Percentiles rank a stretch among this genome's conserved stretches.
These are phyloP conservation scores for Dactylonectria estremocensis DNA, from an alignment of 2,329 filamentous ascomycete species.

Conservation along the genomic window DNA sequence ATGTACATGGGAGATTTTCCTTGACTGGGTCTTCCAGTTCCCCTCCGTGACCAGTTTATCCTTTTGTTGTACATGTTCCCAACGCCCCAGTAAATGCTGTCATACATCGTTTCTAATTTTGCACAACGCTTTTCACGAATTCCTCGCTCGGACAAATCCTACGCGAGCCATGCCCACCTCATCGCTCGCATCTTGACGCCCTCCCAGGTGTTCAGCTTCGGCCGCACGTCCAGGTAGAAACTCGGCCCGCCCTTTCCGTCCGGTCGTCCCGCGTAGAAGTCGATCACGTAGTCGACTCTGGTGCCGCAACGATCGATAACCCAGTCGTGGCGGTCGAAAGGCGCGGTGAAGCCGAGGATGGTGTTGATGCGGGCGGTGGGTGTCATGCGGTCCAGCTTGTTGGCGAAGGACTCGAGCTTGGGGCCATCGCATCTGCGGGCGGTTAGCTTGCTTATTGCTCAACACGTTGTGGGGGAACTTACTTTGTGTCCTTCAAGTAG, in stretches of 20 bases:
- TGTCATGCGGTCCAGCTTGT: conserved; percentile 78
- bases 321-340: conserved; percentile 98
- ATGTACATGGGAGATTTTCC: conserved; percentile 43
- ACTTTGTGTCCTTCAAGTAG: conserved; percentile 71
- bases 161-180: conserved; percentile 66
- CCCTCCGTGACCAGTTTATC: conserved; percentile 25
- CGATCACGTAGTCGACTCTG: conserved; percentile 94
- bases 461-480: conserved; percentile 42
- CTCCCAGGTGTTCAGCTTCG: conserved; percentile 78
- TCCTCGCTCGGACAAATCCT: background rate
- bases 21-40: conserved; percentile 23
- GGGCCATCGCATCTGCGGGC: conserved; percentile 76
- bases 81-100: conserved; percentile 43
- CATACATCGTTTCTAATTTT: conserved; percentile 42
- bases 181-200: conserved; percentile 76
- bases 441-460: conserved; percentile 13
- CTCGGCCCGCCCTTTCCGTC: conserved; percentile 61
- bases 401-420: conserved; percentile 86
- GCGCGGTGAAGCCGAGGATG: conserved; percentile 87
- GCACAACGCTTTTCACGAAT: conserved; percentile 21
- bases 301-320: conserved; percentile 92
- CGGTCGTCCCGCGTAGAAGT: conserved; percentile 88
- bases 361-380: conserved; percentile 89
- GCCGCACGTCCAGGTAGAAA: conserved; percentile 78
- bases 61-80: conserved; percentile 44